Conservation (phyloP, 805 yeast genomes). For the Spathaspora girioi region DNA sequence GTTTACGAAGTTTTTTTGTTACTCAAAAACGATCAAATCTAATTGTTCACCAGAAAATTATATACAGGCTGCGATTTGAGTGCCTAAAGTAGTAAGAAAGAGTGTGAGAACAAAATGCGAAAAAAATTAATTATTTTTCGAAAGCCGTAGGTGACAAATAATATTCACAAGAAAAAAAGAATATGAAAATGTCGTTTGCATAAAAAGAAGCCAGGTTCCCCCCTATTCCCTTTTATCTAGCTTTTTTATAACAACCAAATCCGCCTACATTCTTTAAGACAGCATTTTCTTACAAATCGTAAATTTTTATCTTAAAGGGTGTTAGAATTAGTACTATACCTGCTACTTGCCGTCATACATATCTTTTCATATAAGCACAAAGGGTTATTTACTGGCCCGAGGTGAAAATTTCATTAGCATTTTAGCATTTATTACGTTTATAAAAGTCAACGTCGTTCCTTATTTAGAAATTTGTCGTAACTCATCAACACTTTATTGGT, state of each 20-base stretch:
- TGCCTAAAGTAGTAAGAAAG: background rate
- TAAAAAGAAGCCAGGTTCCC: background rate
- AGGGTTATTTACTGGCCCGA: too few species aligned
- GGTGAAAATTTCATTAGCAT: too few species aligned
- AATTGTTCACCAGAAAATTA: background rate
- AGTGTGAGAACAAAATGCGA: background rate
- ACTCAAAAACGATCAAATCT: background rate
- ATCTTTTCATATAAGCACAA: too few species aligned
- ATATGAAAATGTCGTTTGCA: background rate
- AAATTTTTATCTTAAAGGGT: too few species aligned
- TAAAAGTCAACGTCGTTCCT: too few species aligned
- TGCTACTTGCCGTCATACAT: too few species aligned
- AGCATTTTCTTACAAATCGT: too few species aligned
- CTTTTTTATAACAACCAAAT: background rate
- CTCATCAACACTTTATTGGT: too few species aligned
- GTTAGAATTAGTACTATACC: too few species aligned
- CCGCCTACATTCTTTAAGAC: background rate
- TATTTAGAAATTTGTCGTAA: too few species aligned
- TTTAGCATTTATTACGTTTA: too few species aligned
- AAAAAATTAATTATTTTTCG: background rate
- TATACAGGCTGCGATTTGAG: background rate
- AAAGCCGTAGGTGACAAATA: background rate
- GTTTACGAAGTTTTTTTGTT: background rate
- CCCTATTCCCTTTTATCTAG: background rate
- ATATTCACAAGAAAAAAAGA: background rate